phyloP scores from a whole-genome alignment of 139 green algal genomes.

The Ettlia oleoabundans region DNA sequence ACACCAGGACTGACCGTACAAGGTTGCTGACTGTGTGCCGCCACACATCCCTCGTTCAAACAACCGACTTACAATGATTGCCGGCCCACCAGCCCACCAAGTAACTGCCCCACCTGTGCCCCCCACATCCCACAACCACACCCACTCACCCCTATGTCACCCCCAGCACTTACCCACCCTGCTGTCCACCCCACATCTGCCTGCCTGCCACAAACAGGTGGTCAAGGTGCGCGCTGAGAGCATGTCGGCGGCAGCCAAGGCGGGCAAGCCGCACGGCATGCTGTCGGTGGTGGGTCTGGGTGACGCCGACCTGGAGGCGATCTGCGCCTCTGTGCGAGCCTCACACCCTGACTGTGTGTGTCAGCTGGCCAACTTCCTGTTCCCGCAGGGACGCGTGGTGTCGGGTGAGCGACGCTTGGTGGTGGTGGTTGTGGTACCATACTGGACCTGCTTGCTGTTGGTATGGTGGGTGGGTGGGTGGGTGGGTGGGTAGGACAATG shows the following conservation, averaged over 20 bases:
- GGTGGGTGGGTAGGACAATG: background rate
- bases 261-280: constrained; percentile 84
- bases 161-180: background rate
- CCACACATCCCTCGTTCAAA: no score
- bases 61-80: no score
- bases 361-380: constrained; percentile 91
- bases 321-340: constrained; percentile 44
- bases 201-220: constrained; percentile 55
- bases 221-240: constrained; percentile 84
- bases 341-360: constrained; percentile 58
- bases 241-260: constrained; percentile 82
- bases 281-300: constrained; percentile 86
- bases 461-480: no score
- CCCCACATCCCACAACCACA: background rate
- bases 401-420: constrained; percentile 47
- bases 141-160: background rate
- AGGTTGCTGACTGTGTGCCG: no score
- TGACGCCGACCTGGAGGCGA: constrained; percentile 68
- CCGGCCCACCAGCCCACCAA: no score
- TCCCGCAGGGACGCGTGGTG: constrained; percentile 87
- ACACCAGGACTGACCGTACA: no score
- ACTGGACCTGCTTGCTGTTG: no score
- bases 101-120: no score
- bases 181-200: background rate
- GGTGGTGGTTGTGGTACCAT: no score